Evolutionary conservation across 441 rosid genomes (phyloP), one percentile per base, ranked within the genome.

Genomic region (Pelargonium australe): DNA sequence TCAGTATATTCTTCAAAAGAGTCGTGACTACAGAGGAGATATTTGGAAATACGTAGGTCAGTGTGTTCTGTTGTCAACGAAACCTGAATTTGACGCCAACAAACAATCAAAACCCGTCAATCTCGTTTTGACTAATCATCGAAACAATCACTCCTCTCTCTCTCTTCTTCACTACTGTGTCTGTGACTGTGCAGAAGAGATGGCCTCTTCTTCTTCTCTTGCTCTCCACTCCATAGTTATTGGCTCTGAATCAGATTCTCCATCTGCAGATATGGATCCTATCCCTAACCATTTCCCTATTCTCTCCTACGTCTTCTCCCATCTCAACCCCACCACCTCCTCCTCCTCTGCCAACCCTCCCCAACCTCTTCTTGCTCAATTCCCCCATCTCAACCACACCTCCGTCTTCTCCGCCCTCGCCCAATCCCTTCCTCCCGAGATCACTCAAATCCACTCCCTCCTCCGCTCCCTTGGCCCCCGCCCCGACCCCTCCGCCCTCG

Each of bases 221-320:
- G 6, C 57, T 12, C 57, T 49, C 57, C 57, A 49, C 0, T 49
- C 57, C 57, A 49, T 49, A 13, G 14, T 49, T 14, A 49, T 49
- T 14, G 57, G 14, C 57, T 49, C 57, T n/a, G 57, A 49, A 12
- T 49, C 14, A 4, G 57, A 47, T 12, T 10, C n/a, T 47, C 55
- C 16, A 4, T 12, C 8, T 31, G n/a, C 16, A 10, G 14, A 63
- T 16, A 73, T 73, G 76, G 72, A 68, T 51, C 34, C 45, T 0
- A 67, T 68, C 23, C 72, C 72, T 10, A 13, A 17, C 23, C 63
- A 16, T 8, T 43, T 19, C 61, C 72, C 72, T 3, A 51, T 73
- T 25, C 51, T 73, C 47, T 71, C 76, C 53, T 73, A 62, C 60
- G 65, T 63, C 13, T 37, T 73, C 44, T 69, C 68, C 76, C 72